Evolutionary conservation across 306 rosid genomes (phyloP), one percentile per base, ranked within the genome.

Genomic region (Castanea sativa): DNA sequence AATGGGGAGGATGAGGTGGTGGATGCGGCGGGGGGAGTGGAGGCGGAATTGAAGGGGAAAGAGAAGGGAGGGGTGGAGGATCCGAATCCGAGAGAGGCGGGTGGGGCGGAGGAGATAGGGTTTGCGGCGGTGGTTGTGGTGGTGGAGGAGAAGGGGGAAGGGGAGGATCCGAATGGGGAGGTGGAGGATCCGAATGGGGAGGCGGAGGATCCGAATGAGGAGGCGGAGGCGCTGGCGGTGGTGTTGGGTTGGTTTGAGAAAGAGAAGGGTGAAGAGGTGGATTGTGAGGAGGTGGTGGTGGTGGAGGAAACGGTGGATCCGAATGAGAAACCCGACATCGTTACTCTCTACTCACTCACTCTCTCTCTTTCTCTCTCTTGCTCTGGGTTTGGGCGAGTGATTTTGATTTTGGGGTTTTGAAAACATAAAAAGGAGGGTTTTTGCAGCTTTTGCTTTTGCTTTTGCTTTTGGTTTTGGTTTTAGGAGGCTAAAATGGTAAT

Each of bases 301-400:
- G 81, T 64, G n/a, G 79, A 11, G 21, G 81, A 64, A 43, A 77
- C 69, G 2, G 82, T 69, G 8, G 91, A 78, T 79, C 92, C 93
- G 65, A 83, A 80, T 1, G 80, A 0, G 78, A 86, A 87, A 13
- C 96, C 90, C 80, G 93, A 79, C 96, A 92, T 92, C 79, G 78
- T 85, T 32, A 29, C 71, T 63, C 41, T 68, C n/a, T 32, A 29
- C 71, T 63, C 41, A 61, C n/a, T 55, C 78, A 41, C 72, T 33
- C 45, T 0, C 45, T 35, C 41, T 41, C 45, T 35, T 5, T 41
- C 49, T 45, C 53, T 49, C 53, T 49, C 15, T 49, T 60, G 10
- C 61, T 51, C 75, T n/a, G 57, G 0, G 55, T 35, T 64, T 63
- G 51, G 69, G 49, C 35, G 5, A 4, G 32, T 43, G 25, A 13